Evolutionary conservation across 495 filamentous ascomycete genomes (phyloP), one percentile per base, ranked within the genome.

Genomic region (Talaromyces proteolyticus): DNA sequence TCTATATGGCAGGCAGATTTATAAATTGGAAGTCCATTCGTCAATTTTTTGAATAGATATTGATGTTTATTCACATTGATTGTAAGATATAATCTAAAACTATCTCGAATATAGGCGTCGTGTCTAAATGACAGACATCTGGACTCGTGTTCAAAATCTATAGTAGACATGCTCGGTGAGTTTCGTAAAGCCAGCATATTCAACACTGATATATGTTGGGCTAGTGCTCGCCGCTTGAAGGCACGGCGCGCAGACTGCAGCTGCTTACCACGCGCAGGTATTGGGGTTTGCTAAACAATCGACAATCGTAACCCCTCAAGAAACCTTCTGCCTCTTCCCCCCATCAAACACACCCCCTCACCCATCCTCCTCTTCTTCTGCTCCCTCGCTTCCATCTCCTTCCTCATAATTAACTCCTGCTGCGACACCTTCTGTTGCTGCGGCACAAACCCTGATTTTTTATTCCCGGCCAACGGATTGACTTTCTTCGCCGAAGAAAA

Each of bases 401-500:
- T 85, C 63, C 84, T 87, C 89, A 95, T 95, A 51, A 93, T 93
- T 50, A 89, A 74, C 54, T 94, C 89, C n/a, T 86, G 86, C 63
- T 93, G 87, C 53, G 85, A 88, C 78, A 93, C 89, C 26, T 79
- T 79, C 71, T 87, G 89, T 53, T 87, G 88, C 2, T 79, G 77
- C 39, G 73, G 76, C 44, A 82, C 73, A 12, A 76, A 70, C 23
- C 71, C 63, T 0, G 75, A 67, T 61, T 87, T 87, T 69, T 86
- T 87, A 11, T 74, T 69, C 3, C 73, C 74, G 14, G 69, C 60
- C 20, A 87, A 66, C 2, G 80, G 80, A 47, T 85, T 87, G 50
- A 24, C 38, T 65, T 86, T 90, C 59, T 78, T 79, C 7, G 57
- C 63, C 4, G 77, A 73, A 0, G 74, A 68, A n/a, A 93, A 94